Evolutionary conservation across 2,329 filamentous ascomycete species (phyloP), one percentile per base, ranked within the genome.

Genomic region (Trichoderma gracile): DNA sequence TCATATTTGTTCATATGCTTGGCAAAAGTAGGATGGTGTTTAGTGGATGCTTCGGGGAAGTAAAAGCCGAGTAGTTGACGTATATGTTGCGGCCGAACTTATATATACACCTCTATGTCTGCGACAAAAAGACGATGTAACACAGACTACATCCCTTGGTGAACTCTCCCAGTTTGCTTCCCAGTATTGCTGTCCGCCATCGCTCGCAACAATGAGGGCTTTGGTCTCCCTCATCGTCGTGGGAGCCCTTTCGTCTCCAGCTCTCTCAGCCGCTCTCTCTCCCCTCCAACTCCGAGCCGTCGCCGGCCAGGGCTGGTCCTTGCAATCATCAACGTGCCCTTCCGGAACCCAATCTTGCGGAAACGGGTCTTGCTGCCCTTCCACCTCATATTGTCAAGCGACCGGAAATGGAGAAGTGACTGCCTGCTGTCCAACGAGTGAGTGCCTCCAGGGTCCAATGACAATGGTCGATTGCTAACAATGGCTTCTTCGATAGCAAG

Each of bases 331-430:
- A 25, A 38, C 49, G 25, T 62, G 59, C 10, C 49, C 59, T 54
- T 53, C 59, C 7, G 42, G 23, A 15, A 27, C 40, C 12, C 50
- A 62, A 7, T 62, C 59, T 2, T 62, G 59, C 23, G 59, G 59
- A 15, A 62, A 54, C 40, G 59, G 40, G 27, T 53, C 59, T 1
- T 62, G 49, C 27, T 54, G 47, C 4, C 58, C 58, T 23, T 54
- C 40, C 9, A 54, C 49, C 14, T 62, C 59, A 17, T 25, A 33
- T 27, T 62, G 59, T 30, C 49, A 62, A 15, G 25, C 59, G 3
- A 43, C 49, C 15, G 59, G 59, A 3, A 62, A 62, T 15, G 59
- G 59, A n/a, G 59, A 54, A 54, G 49, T 62, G 25, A 49, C 45
- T 21, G 59, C 59, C 7, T 62, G 59, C 10, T 62, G 49, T 10